Conservation (phyloP, 495 filamentous ascomycete species). For the Penicillium paxilli region DNA sequence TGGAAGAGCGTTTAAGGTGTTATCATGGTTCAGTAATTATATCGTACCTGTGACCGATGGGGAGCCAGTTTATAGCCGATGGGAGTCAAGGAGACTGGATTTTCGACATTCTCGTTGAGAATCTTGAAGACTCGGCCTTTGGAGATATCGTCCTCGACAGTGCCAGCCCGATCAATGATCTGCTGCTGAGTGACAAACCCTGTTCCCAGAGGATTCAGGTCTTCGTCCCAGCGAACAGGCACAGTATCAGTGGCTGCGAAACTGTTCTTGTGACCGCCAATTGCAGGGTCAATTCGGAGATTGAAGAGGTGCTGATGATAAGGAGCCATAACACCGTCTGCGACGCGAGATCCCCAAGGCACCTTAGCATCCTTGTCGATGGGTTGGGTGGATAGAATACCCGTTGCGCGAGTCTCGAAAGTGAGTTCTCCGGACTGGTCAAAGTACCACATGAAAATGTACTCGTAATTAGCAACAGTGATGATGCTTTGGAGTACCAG, state of each 20-base stretch:
- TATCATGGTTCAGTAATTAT: too few relatives aligned
- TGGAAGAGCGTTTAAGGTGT: too few relatives aligned
- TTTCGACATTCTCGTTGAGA: constrained; percentile 66
- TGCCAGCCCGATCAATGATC: constrained; percentile 52
- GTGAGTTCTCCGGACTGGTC: constrained; percentile 75
- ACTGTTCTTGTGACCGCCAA: constrained; percentile 72
- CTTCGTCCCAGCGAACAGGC: not conserved
- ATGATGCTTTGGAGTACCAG: constrained; percentile 72
- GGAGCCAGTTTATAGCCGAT: constrained; percentile 78
- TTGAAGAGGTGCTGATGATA: constrained; percentile 91
- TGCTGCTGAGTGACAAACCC: not conserved
- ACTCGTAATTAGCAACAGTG: constrained; percentile 83
- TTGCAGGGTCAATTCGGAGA: constrained; percentile 77
- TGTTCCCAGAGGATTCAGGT: not conserved
- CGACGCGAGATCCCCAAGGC: constrained; percentile 80
- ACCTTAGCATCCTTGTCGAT: constrained; percentile 55
- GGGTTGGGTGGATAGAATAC: constrained; percentile 79
- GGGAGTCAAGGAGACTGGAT: constrained; percentile 69
- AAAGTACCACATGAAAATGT: constrained; percentile 83
- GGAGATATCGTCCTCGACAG: constrained; percentile 61
- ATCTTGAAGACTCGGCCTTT: constrained; percentile 78
- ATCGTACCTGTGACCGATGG: constrained; percentile 71
- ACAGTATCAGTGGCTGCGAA: constrained; percentile 24
- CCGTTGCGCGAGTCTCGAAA: constrained; percentile 84
- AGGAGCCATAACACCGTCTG: constrained; percentile 75